These are phyloP conservation scores for Pulveroboletus sp. DNA, from an alignment of 768 basidiomycete genomes.

Conservation along the genomic window DNA sequence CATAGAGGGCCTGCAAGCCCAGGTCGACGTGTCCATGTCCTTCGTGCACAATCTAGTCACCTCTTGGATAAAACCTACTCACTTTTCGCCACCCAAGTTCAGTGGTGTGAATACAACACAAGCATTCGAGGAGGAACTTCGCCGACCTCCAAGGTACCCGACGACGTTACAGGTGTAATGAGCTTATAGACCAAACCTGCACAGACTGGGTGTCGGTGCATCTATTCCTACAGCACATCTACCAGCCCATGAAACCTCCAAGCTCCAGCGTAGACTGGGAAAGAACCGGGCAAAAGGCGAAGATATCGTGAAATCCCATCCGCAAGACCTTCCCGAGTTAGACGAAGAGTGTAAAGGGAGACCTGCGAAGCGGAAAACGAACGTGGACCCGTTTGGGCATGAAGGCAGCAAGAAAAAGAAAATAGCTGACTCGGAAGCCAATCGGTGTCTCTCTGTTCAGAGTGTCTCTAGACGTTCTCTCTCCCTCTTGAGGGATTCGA, in stretches of 20 bases:
- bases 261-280: constrained; percentile 55
- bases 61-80: constrained; percentile 67
- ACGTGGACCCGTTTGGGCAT: constrained; percentile 51
- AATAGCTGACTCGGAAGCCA: constrained; percentile 25
- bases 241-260: constrained; percentile 50
- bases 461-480: background rate
- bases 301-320: constrained; percentile 34
- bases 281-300: constrained; percentile 46
- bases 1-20: constrained; percentile 68
- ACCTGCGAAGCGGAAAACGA: constrained; percentile 55
- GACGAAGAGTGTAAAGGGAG: constrained; percentile 55
- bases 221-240: constrained; percentile 45
- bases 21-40: constrained; percentile 76
- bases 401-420: constrained; percentile 42
- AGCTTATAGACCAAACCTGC: constrained; percentile 5
- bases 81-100: constrained; percentile 35
- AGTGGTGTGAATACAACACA: constrained; percentile 35
- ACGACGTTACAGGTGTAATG: background rate
- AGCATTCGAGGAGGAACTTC: constrained; percentile 63
- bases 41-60: constrained; percentile 67
- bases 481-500: background rate
- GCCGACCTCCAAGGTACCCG: constrained; percentile 61
- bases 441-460: background rate
- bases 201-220: constrained; percentile 74
- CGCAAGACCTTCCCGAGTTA: constrained; percentile 23